phyloP scores from a whole-genome alignment of 1,139 yeast species.

The Geotrichum reessii region DNA sequence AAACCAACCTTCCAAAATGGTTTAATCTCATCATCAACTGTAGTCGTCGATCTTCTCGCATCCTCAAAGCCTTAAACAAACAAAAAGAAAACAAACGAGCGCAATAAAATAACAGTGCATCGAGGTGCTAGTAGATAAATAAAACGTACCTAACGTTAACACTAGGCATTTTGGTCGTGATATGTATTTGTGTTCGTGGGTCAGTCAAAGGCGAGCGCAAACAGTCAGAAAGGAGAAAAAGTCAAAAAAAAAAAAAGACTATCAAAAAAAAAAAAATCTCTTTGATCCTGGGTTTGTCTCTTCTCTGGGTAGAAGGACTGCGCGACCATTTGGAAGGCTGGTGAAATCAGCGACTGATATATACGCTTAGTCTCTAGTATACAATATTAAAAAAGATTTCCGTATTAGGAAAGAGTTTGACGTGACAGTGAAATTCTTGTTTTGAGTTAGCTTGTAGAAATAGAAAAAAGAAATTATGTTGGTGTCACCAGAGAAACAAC shows the following conservation, averaged over 20 bases:
- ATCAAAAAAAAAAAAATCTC: constrained; percentile 4
- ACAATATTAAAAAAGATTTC: not conserved
- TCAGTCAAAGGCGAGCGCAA: constrained; percentile 18
- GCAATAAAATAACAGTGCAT: not conserved
- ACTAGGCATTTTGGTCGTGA: constrained; percentile 77
- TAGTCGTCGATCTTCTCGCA: not conserved
- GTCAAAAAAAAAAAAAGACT: constrained; percentile 3
- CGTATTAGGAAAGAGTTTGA: not conserved
- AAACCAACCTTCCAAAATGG: not conserved
- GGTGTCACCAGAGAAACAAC: not conserved
- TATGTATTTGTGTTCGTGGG: constrained; percentile 17
- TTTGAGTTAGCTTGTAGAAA: not conserved
- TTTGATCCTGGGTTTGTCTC: not conserved
- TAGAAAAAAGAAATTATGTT: not conserved
- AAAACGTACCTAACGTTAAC: constrained; percentile 93
- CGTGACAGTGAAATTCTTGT: not conserved
- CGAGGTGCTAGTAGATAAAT: not conserved
- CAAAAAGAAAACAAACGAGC: not conserved
- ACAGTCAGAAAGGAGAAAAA: constrained; percentile 3
- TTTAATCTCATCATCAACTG: not conserved
- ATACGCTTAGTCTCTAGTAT: not conserved
- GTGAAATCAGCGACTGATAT: not conserved
- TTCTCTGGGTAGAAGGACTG: constrained; percentile 1
- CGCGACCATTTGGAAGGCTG: not conserved
- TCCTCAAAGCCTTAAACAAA: not conserved